Percentiles rank a stretch among this genome's conserved stretches.
phyloP scores from a whole-genome alignment of 192 early-diverging fungal species.

The Backusella australiensis region DNA sequence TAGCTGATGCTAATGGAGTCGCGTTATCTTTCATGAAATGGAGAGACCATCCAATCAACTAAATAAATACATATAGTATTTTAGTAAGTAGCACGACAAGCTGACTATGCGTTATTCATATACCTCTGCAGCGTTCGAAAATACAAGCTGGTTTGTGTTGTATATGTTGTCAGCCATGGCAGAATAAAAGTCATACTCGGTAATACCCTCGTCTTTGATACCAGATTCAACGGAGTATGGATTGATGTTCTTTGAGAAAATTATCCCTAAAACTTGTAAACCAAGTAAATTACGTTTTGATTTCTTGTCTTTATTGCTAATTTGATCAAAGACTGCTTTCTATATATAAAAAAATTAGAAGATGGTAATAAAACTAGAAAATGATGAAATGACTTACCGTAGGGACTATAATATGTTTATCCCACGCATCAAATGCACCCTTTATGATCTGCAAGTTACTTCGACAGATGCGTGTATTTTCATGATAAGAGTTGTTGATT shows the following conservation, averaged over 20 bases:
- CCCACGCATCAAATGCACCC: conserved; percentile 64
- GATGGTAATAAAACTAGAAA: neutral
- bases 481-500: conserved; percentile 43
- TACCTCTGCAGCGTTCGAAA: conserved; percentile 58
- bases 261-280: conserved; percentile 55
- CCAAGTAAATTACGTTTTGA: conserved; percentile 54
- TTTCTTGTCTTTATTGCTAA: conserved; percentile 36
- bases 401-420: conserved; percentile 54
- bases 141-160: conserved; percentile 36
- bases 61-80: conserved; percentile 33
- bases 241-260: conserved; percentile 52
- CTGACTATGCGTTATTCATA: neutral
- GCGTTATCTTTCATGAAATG: conserved; percentile 37
- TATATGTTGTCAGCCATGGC: conserved; percentile 44
- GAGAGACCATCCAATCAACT: conserved; percentile 28
- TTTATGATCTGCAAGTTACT: conserved; percentile 62
- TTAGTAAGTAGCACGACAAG: neutral
- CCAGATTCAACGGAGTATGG: conserved; percentile 42
- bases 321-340: conserved; percentile 44
- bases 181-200: conserved; percentile 41
- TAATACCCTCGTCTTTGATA: conserved; percentile 35
- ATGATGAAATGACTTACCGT: conserved; percentile 44
- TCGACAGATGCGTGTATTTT: conserved; percentile 29
- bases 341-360: conserved; percentile 9
- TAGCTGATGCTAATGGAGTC: neutral